Evolutionary conservation across 208 protist species (phyloP), one percentile per base, ranked within the genome.

Genomic region (Acanthamoeba sp.): DNA sequence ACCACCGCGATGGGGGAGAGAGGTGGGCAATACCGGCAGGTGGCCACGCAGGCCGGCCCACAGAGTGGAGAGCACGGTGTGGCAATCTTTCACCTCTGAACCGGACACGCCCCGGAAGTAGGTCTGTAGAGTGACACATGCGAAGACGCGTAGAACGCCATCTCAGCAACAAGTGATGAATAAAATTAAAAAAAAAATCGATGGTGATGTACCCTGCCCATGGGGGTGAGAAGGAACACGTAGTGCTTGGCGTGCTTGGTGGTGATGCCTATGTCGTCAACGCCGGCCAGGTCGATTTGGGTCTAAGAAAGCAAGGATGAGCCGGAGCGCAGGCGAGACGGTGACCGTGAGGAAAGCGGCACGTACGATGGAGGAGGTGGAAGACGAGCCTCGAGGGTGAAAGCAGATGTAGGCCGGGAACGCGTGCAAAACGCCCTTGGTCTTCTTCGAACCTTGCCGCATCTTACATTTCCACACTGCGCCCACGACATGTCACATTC

Each of bases 391-490:
- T 0, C 24, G 38, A 22, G 78, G 78, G 32, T 87, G 78, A 45
- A 87, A 87, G 32, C 78, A 87, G n/a, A 87, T 5, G 0, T 27
- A 50, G 24, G 78, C 38, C 12, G 78, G 42, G 45, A 87, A 87
- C 9, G 32, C 78, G 45, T 87, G 78, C 5, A 87, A 22, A 3
- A 38, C 48, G 27, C 78, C 78, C 29, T 18, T 34, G 1, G 10
- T 4, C 24, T 27, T 34, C 22, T 59, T 87, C 22, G 71, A 32
- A 6, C 45, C 78, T 45, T 27, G 18, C 78, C 36, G 57, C 78
- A 52, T 32, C 29, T 50, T 59, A 34, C 78, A 87, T 34, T 50
- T 87, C 78, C 78, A 87, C 24, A n/a, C 78, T 87, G 69, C 20
- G n/a, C 38, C 52, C 6, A 27, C 52, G 52, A 24, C n/a, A n/a